Evolutionary conservation across 768 basidiomycete genomes (phyloP).

Genomic region (Megacollybia marginata): DNA sequence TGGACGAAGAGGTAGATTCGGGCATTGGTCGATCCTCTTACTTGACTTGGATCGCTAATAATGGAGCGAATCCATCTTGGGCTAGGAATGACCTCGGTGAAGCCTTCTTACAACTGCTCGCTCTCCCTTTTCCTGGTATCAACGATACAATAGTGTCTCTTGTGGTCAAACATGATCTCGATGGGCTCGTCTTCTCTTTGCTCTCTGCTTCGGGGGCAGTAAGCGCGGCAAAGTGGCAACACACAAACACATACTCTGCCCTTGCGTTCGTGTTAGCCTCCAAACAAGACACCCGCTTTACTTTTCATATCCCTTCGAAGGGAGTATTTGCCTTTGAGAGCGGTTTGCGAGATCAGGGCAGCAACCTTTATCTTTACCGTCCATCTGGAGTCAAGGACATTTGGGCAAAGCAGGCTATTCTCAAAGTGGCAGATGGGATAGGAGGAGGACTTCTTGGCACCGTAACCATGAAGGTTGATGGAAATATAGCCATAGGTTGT

Average conservation of each 20-base stretch:
- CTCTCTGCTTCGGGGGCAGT: conserved; percentile 19
- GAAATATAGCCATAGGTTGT: conserved; percentile 45
- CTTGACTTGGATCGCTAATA: conserved; percentile 58
- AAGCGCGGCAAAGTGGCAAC: conserved; percentile 48
- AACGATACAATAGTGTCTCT: conserved; percentile 30
- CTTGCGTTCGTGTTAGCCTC: conserved; percentile 91
- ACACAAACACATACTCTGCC: conserved; percentile 80
- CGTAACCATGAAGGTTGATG: conserved; percentile 34
- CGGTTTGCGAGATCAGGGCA: conserved; percentile 56
- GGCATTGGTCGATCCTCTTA: conserved; percentile 59
- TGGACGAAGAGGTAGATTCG: conserved; percentile 84
- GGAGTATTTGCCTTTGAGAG: conserved; percentile 81
- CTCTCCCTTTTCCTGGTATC: conserved; percentile 60
- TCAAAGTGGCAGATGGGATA: conserved; percentile 63
- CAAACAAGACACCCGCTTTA: conserved; percentile 85
- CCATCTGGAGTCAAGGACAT: conserved; percentile 39
- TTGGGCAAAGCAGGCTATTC: conserved; percentile 74
- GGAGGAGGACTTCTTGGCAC: conserved; percentile 78
- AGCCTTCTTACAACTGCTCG: conserved; percentile 48
- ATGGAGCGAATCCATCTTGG: conserved; percentile 42
- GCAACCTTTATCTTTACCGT: conserved; percentile 85
- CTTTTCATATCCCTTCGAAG: conserved; percentile 54
- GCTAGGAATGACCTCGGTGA: conserved; percentile 23
- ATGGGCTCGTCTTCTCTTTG: conserved; percentile 59
- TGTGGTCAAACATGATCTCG: conserved; percentile 64